These are phyloP conservation scores for Colletotrichum sp. DNA, from an alignment of 2,329 filamentous ascomycete species.

Conservation along the genomic window DNA sequence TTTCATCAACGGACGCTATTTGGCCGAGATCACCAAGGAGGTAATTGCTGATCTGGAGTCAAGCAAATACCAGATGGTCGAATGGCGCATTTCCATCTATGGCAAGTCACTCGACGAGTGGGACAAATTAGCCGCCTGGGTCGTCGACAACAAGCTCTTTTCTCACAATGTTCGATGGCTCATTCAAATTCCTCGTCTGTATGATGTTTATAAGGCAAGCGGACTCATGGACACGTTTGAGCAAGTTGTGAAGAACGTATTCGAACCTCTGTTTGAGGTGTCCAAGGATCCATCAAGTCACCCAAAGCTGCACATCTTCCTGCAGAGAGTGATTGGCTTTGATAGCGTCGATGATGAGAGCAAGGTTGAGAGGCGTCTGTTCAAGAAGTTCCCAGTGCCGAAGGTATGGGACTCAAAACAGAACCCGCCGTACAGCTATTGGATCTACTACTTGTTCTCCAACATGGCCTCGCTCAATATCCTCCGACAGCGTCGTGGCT, in stretches of 20 bases:
- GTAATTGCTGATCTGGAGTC: conserved; percentile 97
- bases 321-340: conserved; percentile 95
- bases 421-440: conserved; percentile 98
- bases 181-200: conserved; percentile 92
- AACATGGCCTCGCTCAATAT: conserved; percentile 93
- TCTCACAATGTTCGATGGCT: conserved; percentile 98
- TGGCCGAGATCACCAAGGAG: conserved; percentile 97
- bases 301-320: conserved; percentile 91
- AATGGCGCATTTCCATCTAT: conserved; percentile 98
- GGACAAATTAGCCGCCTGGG: conserved; percentile 97
- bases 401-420: conserved; percentile 89
- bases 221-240: conserved; percentile 89
- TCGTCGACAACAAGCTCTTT: conserved; percentile 97
- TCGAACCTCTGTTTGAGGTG: conserved; percentile 92
- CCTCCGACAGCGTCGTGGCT: conserved; percentile 88
- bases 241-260: conserved; percentile 88
- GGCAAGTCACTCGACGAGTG: conserved; percentile 91
- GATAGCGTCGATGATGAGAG: conserved; percentile 98
- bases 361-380: conserved; percentile 93
- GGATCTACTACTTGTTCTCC: conserved; percentile 96
- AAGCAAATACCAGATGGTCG: conserved; percentile 99
- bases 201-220: conserved; percentile 92
- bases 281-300: conserved; percentile 86
- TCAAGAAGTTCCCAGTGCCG: conserved; percentile 92
- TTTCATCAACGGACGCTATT: conserved; percentile 91